Base-by-base conservation (phyloP, 148 eudicot genomes). In the Linanthus parryae region DNA sequence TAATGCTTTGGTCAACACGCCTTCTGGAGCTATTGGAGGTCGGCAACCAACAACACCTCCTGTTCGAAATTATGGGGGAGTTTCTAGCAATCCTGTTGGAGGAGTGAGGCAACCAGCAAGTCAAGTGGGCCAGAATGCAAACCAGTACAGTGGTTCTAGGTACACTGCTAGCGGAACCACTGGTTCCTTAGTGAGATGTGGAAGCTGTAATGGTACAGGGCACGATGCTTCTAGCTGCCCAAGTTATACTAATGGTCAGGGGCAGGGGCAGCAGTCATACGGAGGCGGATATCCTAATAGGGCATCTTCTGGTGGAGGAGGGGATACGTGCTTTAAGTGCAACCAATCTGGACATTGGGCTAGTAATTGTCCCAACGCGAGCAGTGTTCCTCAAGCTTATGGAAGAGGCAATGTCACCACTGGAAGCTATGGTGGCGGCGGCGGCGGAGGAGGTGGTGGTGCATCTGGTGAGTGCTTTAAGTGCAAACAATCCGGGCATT, bases 291-390 rank as follows among this genome's bases (percentile, higher is more conserved):
- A 46, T 48, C 44, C 20, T 22, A 73, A 57, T 64, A 70, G 38
- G 34, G 27, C 49, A 25, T 29, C 50, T 29, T 7, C 77, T 29
- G n/a, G n/a, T n/a, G n/a, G n/a, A n/a, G 61, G 68, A 7, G 67
- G 63, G 7, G 64, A 8, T 15, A 49, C 58, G 15, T 91, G 97
- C 66, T 90, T 7, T 23, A 85, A 90, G 49, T 85, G 97, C 59
- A 80, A 83, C 58, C 77, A 81, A 45, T 0, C 37, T 35, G 97
- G 97, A 57, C 97, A 90, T 64, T 82, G 76, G 76, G 88, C 97
- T 0, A 76, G 56, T 50, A 79, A 90, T 53, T 90, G 95, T 35
- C 95, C 95, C 25, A 73, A 74, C 23, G 19, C 58, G 33, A 48
- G 66, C 39, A 61, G 76, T 58, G 77, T 64, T 15, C 74, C 83